These are phyloP conservation scores for Ettlia oleoabundans DNA, from an alignment of 139 green algal species.

Conservation along the genomic window DNA sequence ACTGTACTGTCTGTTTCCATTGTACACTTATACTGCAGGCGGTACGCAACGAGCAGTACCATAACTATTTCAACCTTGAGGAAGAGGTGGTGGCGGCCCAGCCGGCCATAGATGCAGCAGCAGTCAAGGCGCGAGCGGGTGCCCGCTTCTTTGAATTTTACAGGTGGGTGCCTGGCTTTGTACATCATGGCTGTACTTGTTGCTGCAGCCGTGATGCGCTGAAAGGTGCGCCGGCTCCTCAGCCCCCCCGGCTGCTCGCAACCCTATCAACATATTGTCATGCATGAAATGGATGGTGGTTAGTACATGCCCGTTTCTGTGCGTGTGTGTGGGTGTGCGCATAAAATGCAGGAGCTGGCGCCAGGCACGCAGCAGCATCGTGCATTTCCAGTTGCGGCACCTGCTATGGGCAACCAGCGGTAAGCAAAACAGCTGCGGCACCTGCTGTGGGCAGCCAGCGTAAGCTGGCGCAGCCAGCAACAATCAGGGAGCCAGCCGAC, in stretches of 20 bases:
- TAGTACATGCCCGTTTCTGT: too few relatives aligned
- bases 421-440: neutral
- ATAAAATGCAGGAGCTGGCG: slow-evolving; percentile 69
- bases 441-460: too few relatives aligned
- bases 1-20: neutral
- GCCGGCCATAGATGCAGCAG: slow-evolving; percentile 7
- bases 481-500: too few relatives aligned
- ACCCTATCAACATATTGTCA: too few relatives aligned
- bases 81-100: slow-evolving; percentile 49
- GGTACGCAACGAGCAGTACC: slow-evolving; percentile 70
- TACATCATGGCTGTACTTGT: too few relatives aligned
- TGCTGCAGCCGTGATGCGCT: too few relatives aligned
- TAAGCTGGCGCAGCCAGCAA: too few relatives aligned
- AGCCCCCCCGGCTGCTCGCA: too few relatives aligned
- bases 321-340: slow-evolving; percentile 61
- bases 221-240: neutral
- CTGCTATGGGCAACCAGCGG: slow-evolving; percentile 82
- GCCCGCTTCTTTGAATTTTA: slow-evolving; percentile 16
- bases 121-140: neutral
- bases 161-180: slow-evolving; percentile 2
- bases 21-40: slow-evolving; percentile 2
- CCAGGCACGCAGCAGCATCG: slow-evolving; percentile 71
- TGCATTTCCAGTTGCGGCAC: slow-evolving; percentile 96
- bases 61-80: slow-evolving; percentile 90
- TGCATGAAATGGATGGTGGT: too few relatives aligned